These are phyloP conservation scores for Russula sp. DNA, from an alignment of 768 basidiomycete species.

Conservation along the genomic window DNA sequence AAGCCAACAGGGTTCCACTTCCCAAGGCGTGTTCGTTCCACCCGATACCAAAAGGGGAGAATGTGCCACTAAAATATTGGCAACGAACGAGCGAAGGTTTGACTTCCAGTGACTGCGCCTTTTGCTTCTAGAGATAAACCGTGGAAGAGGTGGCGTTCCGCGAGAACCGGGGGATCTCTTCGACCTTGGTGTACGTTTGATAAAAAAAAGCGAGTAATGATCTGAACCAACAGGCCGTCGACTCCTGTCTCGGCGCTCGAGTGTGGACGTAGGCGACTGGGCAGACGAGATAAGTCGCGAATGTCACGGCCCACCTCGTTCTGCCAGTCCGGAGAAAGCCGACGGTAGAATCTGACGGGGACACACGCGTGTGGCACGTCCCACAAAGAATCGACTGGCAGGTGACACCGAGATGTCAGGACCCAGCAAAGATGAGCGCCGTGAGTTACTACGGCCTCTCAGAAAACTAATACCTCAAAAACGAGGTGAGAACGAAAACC, in stretches of 20 bases:
- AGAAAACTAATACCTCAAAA: background rate
- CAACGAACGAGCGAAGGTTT: slow-evolving; percentile 14
- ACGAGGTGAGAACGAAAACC: background rate
- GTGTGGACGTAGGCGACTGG: background rate
- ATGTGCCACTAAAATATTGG: slow-evolving; percentile 12
- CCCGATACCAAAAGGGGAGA: slow-evolving; percentile 16
- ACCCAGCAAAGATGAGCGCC: background rate
- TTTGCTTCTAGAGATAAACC: slow-evolving; percentile 22
- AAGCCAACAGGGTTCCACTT: slow-evolving; percentile 15
- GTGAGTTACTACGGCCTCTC: background rate
- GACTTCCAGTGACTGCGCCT: background rate
- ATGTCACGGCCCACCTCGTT: slow-evolving; percentile 5
- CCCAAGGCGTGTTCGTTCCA: background rate
- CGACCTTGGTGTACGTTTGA: slow-evolving; percentile 10
- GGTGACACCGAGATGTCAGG: slow-evolving; percentile 4
- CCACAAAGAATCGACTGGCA: slow-evolving; percentile 7
- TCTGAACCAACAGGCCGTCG: slow-evolving; percentile 5
- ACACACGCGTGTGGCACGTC: slow-evolving; percentile 6
- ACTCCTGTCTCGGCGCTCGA: slow-evolving; percentile 13
- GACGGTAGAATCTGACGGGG: slow-evolving; percentile 13
- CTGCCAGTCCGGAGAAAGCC: slow-evolving; percentile 12
- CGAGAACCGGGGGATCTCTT: slow-evolving; percentile 16
- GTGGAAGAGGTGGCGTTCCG: slow-evolving; percentile 27
- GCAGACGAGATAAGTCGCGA: slow-evolving; percentile 13
- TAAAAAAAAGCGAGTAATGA: slow-evolving; percentile 1